These are phyloP conservation scores for Aspergillus flavus DNA, from an alignment of 2,329 filamentous ascomycete genomes.

Conservation along the genomic window DNA sequence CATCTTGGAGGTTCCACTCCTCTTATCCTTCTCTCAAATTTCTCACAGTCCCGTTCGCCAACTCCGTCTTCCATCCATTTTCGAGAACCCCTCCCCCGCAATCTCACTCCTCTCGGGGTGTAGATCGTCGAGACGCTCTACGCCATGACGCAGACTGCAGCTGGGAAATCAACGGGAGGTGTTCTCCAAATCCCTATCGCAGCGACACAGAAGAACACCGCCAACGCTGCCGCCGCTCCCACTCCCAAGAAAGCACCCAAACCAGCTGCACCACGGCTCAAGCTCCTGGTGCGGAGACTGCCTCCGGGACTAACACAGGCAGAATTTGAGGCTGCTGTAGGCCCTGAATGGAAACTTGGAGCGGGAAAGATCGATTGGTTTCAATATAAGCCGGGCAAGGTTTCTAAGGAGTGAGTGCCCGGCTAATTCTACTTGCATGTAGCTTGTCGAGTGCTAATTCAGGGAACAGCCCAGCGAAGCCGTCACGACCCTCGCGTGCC, in stretches of 20 bases:
- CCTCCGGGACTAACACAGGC: slow-evolving; percentile 80
- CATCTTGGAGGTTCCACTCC: background rate
- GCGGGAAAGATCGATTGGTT: slow-evolving; percentile 84
- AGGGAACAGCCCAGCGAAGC: slow-evolving; percentile 71
- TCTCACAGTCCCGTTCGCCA: background rate
- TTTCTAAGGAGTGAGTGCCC: slow-evolving; percentile 75
- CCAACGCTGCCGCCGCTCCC: slow-evolving; percentile 43
- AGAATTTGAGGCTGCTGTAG: slow-evolving; percentile 74
- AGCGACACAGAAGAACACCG: slow-evolving; percentile 49
- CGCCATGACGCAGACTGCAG: slow-evolving; percentile 32
- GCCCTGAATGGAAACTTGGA: slow-evolving; percentile 79
- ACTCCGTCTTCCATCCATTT: background rate
- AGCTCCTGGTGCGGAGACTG: slow-evolving; percentile 80
- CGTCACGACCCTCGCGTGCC: slow-evolving; percentile 76
- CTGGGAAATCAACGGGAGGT: slow-evolving; percentile 51
- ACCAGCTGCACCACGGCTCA: slow-evolving; percentile 66
- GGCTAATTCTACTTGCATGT: background rate
- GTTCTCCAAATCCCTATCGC: slow-evolving; percentile 54
- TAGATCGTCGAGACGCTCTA: background rate
- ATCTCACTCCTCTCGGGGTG: background rate
- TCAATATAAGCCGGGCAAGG: slow-evolving; percentile 71
- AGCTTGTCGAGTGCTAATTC: background rate
- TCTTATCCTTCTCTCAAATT: background rate
- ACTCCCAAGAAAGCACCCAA: slow-evolving; percentile 50
- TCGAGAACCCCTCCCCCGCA: background rate